A percentile compares a stretch with the other conserved stretches of the same genome.
phyloP scores from a whole-genome alignment of 768 basidiomycete genomes.

The Leccinum uliginosum region DNA sequence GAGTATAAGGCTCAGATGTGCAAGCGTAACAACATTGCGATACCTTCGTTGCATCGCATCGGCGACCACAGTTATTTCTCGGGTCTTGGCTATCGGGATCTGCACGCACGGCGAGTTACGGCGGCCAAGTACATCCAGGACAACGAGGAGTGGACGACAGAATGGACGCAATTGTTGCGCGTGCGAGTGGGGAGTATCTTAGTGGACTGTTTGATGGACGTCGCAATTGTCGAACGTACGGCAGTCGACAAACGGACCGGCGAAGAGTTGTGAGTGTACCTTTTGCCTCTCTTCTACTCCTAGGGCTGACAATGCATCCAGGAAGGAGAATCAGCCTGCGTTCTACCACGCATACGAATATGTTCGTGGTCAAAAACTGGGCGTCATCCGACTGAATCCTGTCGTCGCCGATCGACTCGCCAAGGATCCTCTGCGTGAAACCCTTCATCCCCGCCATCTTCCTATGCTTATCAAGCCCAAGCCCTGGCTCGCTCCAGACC shows the following conservation, averaged over 20 bases:
- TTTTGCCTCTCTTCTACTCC: background rate
- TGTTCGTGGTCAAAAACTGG: slow-evolving; percentile 89
- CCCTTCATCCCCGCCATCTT: slow-evolving; percentile 88
- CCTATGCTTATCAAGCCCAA: slow-evolving; percentile 93
- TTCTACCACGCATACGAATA: slow-evolving; percentile 93
- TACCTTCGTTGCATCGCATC: slow-evolving; percentile 34
- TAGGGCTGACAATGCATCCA: slow-evolving; percentile 24
- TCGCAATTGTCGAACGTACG: slow-evolving; percentile 69
- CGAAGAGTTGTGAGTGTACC: slow-evolving; percentile 49
- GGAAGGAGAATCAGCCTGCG: slow-evolving; percentile 79
- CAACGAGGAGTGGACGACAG: slow-evolving; percentile 67
- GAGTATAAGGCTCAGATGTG: slow-evolving; percentile 88
- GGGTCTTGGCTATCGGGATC: slow-evolving; percentile 51
- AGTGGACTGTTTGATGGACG: slow-evolving; percentile 79
- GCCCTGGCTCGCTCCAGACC: slow-evolving; percentile 73
- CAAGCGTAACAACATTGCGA: slow-evolving; percentile 53
- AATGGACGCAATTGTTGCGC: slow-evolving; percentile 78
- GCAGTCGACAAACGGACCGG: slow-evolving; percentile 55
- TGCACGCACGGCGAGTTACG: slow-evolving; percentile 62
- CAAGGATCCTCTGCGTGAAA: slow-evolving; percentile 62
- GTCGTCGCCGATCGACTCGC: slow-evolving; percentile 74
- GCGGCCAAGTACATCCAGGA: slow-evolving; percentile 63
- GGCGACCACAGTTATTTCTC: slow-evolving; percentile 48
- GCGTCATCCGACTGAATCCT: slow-evolving; percentile 83
- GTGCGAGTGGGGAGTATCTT: slow-evolving; percentile 79